Conservation (phyloP, 2,329 filamentous ascomycete species). For the Cordyceps javanica region DNA sequence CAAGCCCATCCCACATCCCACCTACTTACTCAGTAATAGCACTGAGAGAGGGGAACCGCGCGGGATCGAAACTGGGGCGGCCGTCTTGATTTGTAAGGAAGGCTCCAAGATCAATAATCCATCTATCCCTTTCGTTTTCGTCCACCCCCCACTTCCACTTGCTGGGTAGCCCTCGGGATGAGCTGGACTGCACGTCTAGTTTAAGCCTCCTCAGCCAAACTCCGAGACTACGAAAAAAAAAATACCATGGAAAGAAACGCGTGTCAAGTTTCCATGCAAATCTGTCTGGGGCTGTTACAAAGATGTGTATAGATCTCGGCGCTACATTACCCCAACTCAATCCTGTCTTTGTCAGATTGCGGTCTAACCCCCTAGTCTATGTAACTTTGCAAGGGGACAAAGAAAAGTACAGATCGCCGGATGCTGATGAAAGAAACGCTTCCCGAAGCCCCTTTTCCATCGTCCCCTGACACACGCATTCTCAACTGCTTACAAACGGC, state of each 20-base stretch:
- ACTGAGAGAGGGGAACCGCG: neutral
- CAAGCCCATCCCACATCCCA: neutral
- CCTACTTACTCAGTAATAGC: neutral
- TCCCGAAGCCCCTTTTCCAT: no score
- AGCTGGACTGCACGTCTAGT: no score
- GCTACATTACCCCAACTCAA: neutral
- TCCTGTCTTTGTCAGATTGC: no score
- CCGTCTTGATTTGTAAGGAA: conserved; percentile 3
- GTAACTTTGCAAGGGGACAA: no score
- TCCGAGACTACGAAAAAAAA: no score
- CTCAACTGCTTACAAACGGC: conserved; percentile 12
- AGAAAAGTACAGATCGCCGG: no score
- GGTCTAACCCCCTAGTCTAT: no score
- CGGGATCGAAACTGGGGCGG: neutral
- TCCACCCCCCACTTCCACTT: neutral
- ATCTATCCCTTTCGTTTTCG: neutral
- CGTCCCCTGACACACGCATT: neutral
- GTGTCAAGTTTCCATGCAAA: neutral
- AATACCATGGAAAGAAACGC: no score
- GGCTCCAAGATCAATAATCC: conserved; percentile 6
- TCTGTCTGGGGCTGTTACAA: neutral
- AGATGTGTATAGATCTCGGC: neutral
- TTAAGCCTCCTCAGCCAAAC: no score
- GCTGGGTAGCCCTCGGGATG: neutral
- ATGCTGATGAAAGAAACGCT: no score